A percentile compares a stretch with the other conserved stretches of the same genome.
Conservation (phyloP, 2,329 filamentous ascomycete species). For the Ophiostoma himal-ulmi region DNA sequence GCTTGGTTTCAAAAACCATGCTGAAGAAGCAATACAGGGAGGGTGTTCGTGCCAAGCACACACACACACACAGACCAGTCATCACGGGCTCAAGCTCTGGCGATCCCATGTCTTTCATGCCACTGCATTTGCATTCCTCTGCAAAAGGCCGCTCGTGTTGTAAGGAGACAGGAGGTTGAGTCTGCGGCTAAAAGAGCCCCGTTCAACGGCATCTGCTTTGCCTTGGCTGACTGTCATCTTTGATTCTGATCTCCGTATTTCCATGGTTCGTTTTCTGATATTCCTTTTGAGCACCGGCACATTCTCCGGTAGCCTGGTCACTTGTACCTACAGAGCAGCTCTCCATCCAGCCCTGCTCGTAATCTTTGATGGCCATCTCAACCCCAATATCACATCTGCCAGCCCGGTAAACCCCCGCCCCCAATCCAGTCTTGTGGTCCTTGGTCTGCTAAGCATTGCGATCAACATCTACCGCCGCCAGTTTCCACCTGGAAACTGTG, state of each 20-base stretch:
- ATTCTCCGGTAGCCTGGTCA: background rate
- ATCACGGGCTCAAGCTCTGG: background rate
- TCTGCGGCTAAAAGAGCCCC: background rate
- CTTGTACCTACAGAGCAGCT: too few relatives aligned
- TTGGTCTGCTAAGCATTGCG: background rate
- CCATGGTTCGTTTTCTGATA: too few relatives aligned
- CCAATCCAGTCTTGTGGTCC: background rate
- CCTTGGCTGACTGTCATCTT: too few relatives aligned
- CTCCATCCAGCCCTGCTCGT: background rate
- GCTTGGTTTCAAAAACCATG: background rate
- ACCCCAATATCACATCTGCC: background rate
- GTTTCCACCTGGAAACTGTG: too few relatives aligned
- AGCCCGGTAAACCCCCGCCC: background rate
- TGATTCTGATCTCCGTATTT: too few relatives aligned
- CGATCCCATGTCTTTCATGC: background rate
- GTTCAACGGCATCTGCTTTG: background rate
- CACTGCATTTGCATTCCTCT: background rate
- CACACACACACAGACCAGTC: background rate
- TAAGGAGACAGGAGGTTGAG: background rate
- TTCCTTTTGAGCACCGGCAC: background rate
- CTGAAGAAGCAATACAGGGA: slow-evolving; percentile 8
- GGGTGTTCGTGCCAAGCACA: background rate
- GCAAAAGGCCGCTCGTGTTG: too few relatives aligned
- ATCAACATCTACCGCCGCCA: background rate
- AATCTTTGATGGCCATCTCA: background rate